Evolutionary conservation across 1,139 yeast genomes (phyloP).

Genomic region (Maudiozyma humilis): DNA sequence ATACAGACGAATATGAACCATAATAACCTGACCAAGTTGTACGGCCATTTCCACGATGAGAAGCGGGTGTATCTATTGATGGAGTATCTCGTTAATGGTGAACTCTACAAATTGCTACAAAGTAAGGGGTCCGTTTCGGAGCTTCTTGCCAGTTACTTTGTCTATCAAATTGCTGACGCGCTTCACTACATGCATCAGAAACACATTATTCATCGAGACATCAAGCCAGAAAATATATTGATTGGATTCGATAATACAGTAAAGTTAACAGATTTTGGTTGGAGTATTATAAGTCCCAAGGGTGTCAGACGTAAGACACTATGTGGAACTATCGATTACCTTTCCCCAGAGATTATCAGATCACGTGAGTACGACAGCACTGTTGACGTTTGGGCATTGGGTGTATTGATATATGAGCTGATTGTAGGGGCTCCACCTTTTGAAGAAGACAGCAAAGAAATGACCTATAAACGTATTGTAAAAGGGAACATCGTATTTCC

Average conservation of each 20-base stretch:
- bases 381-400: conserved; percentile 92
- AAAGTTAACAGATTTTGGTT: conserved; percentile 89
- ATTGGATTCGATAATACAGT: conserved; percentile 64
- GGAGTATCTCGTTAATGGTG: conserved; percentile 84
- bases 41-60: conserved; percentile 77
- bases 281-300: conserved; percentile 71
- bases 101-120: conserved; percentile 66
- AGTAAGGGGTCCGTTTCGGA: conserved; percentile 61
- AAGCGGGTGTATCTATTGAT: conserved; percentile 72
- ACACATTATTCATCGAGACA: conserved; percentile 80
- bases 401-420: conserved; percentile 77
- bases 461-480: conserved; percentile 73
- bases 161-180: conserved; percentile 77
- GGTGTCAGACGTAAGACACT: conserved; percentile 59
- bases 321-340: conserved; percentile 90
- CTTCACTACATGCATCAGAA: conserved; percentile 66
- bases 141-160: conserved; percentile 65
- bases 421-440: conserved; percentile 88
- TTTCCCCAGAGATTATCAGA: conserved; percentile 94
- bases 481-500: conserved; percentile 73
- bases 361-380: conserved; percentile 67
- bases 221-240: conserved; percentile 85
- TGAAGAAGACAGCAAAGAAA: conserved; percentile 64
- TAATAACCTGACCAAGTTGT: conserved; percentile 68
- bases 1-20: conserved; percentile 76